Base-by-base conservation (phyloP, 805 yeast species). In the Candida methanosorbosa region DNA sequence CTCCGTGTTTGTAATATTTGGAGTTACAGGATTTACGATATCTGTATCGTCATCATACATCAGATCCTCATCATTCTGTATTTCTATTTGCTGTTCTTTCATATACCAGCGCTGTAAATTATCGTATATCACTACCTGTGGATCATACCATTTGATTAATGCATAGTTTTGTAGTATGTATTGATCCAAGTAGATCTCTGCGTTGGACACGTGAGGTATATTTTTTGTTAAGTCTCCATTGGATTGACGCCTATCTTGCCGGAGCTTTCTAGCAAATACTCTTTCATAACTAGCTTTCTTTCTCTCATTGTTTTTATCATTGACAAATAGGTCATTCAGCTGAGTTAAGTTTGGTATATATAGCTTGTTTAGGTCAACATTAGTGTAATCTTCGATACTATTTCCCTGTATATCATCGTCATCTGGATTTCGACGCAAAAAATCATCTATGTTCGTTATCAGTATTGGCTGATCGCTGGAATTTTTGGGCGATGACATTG, bases 391-490 rank as follows among this genome's bases (percentile, higher is more conserved):
- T 11, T 34, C 38, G 12, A 21, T 33, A 3, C 38, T 22, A 6
- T 18, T 14, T 8, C 23, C 34, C 8, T 19, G 11, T 9, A 17
- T 13, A 16, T 36, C 41, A 11, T 15, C 18, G 4, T 28, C 33
- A 20, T 51, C 56, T 8, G 45, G 44, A 27, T 49, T 45, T 4
- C 48, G 48, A 18, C 39, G 18, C 17, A 50, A 29, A 32, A 46
- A 50, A 35, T 50, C 49, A 28, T 52, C 57, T 7, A 50, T 49
- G 12, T 41, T 42, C 8, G 45, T 32, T 11, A 52, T 49, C 15
- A 42, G 27, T 5, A 50, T 43, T 12, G 34, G 40, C 21, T 46
- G 43, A 15, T 23, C 22, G 9, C 11, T 15, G 9, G 14, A 27
- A 18, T 25, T 28, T n/a, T 28, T 28, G 12, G 18, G 32, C 5